Conservation (phyloP, 129 eudicot genomes). For the Centaurea solstitialis region DNA sequence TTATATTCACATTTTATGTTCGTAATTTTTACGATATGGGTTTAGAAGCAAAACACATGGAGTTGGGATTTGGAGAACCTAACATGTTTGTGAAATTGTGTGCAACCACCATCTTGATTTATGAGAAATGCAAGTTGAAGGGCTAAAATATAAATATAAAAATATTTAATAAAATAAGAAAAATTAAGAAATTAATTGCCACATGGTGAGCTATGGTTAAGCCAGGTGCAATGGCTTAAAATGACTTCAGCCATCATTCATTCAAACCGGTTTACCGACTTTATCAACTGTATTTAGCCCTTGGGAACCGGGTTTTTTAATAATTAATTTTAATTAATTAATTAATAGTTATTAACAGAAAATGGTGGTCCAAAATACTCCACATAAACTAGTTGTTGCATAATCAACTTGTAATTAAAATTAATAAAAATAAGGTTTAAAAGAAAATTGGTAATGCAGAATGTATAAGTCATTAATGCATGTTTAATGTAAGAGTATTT, state of each 20-base stretch:
- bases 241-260: constrained; percentile 28
- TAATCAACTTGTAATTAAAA: constrained; percentile 4
- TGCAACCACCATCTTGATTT: constrained; percentile 30
- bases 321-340: neutral
- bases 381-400: constrained; percentile 4
- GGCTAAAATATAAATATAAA: constrained; percentile 7
- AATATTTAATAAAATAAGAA: neutral
- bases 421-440: neutral
- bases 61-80: constrained; percentile 25
- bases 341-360: neutral
- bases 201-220: constrained; percentile 30
- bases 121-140: constrained; percentile 35
- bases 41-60: constrained; percentile 18
- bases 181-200: constrained; percentile 21
- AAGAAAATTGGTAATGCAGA: neutral
- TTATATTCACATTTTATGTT: too few species aligned
- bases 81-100: constrained; percentile 29
- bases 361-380: constrained; percentile 20
- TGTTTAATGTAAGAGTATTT: constrained; percentile 8
- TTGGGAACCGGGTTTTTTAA: constrained; percentile 11
- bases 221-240: constrained; percentile 42
- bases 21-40: neutral
- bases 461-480: constrained; percentile 9
- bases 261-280: constrained; percentile 49
- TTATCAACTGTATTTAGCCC: constrained; percentile 40